These are phyloP conservation scores for Paragyromitra xinjiangensis DNA, from an alignment of 495 filamentous ascomycete genomes.

Conservation along the genomic window DNA sequence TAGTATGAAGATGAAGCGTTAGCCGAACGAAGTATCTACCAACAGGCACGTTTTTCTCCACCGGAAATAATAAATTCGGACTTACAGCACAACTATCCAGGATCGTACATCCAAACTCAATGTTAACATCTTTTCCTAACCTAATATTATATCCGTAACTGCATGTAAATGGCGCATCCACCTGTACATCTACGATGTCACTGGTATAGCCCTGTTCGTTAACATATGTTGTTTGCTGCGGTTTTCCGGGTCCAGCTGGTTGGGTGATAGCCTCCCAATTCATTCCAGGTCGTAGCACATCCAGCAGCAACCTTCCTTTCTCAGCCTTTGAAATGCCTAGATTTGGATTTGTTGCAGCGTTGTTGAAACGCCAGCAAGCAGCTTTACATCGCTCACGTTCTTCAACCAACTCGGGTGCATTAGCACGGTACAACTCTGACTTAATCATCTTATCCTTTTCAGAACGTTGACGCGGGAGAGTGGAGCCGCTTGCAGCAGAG, in stretches of 20 bases:
- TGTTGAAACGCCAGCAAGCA: slow-evolving; percentile 89
- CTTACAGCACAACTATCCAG: slow-evolving; percentile 75
- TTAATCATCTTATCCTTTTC: slow-evolving; percentile 96
- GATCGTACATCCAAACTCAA: slow-evolving; percentile 86
- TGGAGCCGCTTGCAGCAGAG: slow-evolving; percentile 65
- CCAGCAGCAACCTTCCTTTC: slow-evolving; percentile 79
- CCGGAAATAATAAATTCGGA: slow-evolving; percentile 16
- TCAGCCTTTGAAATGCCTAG: slow-evolving; percentile 79
- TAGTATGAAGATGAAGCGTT: slow-evolving; percentile 53
- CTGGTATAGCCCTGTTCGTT: slow-evolving; percentile 49
- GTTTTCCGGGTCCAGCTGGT: slow-evolving; percentile 50
- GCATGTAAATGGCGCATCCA: slow-evolving; percentile 91
- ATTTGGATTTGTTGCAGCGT: slow-evolving; percentile 76
- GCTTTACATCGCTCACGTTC: slow-evolving; percentile 88
- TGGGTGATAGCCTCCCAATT: slow-evolving; percentile 41
- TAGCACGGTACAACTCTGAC: slow-evolving; percentile 81
- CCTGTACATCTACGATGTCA: slow-evolving; percentile 77
- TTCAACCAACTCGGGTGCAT: slow-evolving; percentile 77
- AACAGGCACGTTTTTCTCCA: not conserved
- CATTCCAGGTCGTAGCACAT: slow-evolving; percentile 66
- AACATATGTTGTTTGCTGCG: slow-evolving; percentile 53
- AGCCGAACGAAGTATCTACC: slow-evolving; percentile 8
- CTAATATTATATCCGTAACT: slow-evolving; percentile 96
- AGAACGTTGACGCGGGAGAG: slow-evolving; percentile 62
- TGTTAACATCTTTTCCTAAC: slow-evolving; percentile 85